Evolutionary conservation across 306 rosid genomes (phyloP), one percentile per base, ranked within the genome.

Genomic region (Corylus heterophylla): DNA sequence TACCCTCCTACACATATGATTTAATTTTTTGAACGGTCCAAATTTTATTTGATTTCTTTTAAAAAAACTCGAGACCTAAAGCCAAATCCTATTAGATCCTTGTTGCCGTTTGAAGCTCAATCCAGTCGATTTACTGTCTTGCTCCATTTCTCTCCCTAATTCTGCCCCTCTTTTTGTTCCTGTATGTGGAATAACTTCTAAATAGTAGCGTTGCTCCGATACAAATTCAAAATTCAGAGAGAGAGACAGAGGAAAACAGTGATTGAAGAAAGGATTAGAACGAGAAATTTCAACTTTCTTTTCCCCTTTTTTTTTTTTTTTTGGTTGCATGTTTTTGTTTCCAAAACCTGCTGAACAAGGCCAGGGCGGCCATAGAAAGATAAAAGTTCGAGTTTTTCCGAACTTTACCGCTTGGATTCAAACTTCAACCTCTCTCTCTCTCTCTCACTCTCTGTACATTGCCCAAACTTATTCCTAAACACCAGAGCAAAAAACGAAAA

Each of bases 381-480:
- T 64, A 20, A 48, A 74, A 70, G 64, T 39, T 76, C 71, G 73
- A 76, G 61, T 72, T 52, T 59, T 61, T 3, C 18, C 72, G 22
- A 63, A 45, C 71, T 10, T 20, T 14, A 51, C 12, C 35, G 42
- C 76, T n/a, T 39, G 73, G 2, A 44, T 73, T 31, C 44, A 55
- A 55, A 81, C 80, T 54, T 62, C 39, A 49, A 5, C 0, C 69
- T 54, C 61, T 74, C 56, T 58, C 74, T 62, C 67, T 29, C 45
- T 55, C 51, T 39, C 81, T 20, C 81, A 51, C 56, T 6, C 52
- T 25, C 75, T 94, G 89, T 90, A 92, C 98, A 94, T 76, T 79
- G 74, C 79, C 90, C 90, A 88, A 78, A 80, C 86, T 90, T 92
- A 90, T 92, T 93, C 86, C 87, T 82, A 81, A 20, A 70, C 78